These are phyloP conservation scores for Eimeria tenella DNA, from an alignment of 169 alveolate species.

Conservation along the genomic window DNA sequence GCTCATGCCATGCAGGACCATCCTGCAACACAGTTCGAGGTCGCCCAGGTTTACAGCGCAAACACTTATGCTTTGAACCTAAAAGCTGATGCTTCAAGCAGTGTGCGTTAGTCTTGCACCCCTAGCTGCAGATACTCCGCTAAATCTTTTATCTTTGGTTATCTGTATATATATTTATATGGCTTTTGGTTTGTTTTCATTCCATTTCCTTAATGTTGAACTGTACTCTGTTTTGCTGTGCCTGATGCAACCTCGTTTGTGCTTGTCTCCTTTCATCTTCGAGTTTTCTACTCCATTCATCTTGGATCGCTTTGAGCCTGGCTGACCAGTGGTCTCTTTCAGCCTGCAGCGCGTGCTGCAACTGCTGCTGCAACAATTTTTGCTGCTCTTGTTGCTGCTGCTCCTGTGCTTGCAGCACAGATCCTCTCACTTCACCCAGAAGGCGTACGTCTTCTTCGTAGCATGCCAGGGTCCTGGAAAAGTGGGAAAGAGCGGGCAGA, in stretches of 20 bases:
- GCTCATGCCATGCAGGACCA: constrained; percentile 35
- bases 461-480: constrained; percentile 43
- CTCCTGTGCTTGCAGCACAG: constrained; percentile 38
- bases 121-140: too few species aligned
- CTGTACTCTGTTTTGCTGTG: too few species aligned
- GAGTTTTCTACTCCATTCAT: constrained; percentile 31
- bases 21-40: not conserved
- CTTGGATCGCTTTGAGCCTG: constrained; percentile 23
- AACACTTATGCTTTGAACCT: too few species aligned
- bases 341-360: constrained; percentile 30
- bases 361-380: not conserved
- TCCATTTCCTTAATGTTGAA: too few species aligned
- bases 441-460: constrained; percentile 55
- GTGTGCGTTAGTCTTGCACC: too few species aligned
- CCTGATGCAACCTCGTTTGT: constrained; percentile 18
- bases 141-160: too few species aligned
- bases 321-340: constrained; percentile 60
- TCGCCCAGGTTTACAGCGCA: too few species aligned
- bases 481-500: not conserved
- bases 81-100: too few species aligned
- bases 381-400: not conserved
- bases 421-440: constrained; percentile 37
- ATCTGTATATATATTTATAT: too few species aligned
- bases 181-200: too few species aligned
- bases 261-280: constrained; percentile 36